Conservation (phyloP, 768 basidiomycete species). For the Russula olivacea region DNA sequence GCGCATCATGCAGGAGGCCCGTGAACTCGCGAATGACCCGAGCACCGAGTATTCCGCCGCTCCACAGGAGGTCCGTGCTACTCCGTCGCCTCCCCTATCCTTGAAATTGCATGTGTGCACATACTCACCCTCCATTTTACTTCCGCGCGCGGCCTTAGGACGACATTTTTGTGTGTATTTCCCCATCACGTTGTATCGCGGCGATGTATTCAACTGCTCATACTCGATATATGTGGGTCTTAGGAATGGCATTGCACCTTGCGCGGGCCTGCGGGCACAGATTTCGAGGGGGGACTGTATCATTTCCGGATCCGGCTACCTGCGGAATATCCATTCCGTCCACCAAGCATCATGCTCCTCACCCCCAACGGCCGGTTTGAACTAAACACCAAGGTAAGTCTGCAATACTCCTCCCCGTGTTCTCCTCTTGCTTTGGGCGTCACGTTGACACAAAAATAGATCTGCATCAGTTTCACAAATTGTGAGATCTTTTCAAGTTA, state of each 20-base stretch:
- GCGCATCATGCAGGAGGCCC: conserved; percentile 94
- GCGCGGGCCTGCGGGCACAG: conserved; percentile 79
- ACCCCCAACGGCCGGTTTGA: conserved; percentile 98
- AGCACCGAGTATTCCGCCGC: conserved; percentile 81
- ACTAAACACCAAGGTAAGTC: conserved; percentile 82
- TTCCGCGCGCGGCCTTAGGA: conserved; percentile 41
- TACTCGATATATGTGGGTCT: conserved; percentile 20
- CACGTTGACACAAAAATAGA: conserved; percentile 39
- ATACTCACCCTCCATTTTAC: conserved; percentile 1
- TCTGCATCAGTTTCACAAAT: conserved; percentile 89
- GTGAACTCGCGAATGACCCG: conserved; percentile 80
- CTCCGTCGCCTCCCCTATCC: background rate
- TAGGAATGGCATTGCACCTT: conserved; percentile 98
- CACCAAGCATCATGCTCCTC: conserved; percentile 92
- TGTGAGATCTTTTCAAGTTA: conserved; percentile 45
- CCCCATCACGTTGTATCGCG: background rate
- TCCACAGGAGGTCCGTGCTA: conserved; percentile 58
- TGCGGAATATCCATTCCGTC: conserved; percentile 93
- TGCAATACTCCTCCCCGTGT: background rate
- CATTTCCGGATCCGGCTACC: conserved; percentile 89
- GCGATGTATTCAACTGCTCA: conserved; percentile 11
- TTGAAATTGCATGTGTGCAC: background rate
- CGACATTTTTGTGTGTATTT: conserved; percentile 73
- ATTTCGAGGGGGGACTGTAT: conserved; percentile 94
- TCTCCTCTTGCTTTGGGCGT: background rate